Percentiles rank a stretch among this genome's conserved stretches.
These are phyloP conservation scores for Acanthamoeba triangularis DNA, from an alignment of 208 protist genomes.

Conservation along the genomic window DNA sequence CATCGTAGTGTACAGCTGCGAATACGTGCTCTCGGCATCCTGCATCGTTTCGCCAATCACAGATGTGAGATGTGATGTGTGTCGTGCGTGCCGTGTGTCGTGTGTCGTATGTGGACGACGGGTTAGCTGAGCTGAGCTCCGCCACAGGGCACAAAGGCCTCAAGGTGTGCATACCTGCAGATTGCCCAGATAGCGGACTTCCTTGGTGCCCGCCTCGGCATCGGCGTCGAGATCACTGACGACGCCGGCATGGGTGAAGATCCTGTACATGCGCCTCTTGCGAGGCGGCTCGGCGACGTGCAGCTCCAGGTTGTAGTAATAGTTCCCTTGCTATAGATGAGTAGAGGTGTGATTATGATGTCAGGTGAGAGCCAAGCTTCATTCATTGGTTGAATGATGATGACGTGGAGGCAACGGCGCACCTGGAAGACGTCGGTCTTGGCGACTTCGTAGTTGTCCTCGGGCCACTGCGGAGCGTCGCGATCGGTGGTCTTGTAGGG, in stretches of 20 bases:
- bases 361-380: neutral
- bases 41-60: neutral
- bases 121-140: neutral
- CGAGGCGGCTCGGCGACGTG: slow-evolving; percentile 47
- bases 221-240: slow-evolving; percentile 30
- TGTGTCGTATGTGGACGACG: no score
- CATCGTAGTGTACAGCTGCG: slow-evolving; percentile 4
- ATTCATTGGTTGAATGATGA: neutral
- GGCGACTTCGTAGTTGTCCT: slow-evolving; percentile 53
- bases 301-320: slow-evolving; percentile 17
- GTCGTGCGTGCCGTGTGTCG: no score
- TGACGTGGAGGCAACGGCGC: neutral
- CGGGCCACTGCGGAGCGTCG: slow-evolving; percentile 9
- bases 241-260: slow-evolving; percentile 38
- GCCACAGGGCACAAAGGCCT: neutral
- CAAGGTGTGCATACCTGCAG: neutral
- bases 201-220: slow-evolving; percentile 31
- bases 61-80: no score
- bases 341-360: neutral
- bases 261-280: slow-evolving; percentile 36
- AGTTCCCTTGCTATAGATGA: neutral
- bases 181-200: slow-evolving; percentile 24
- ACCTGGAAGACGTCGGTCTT: slow-evolving; percentile 46
- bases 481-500: slow-evolving; percentile 41
- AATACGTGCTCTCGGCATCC: slow-evolving; percentile 34